A percentile compares a stretch with the other conserved stretches of the same genome.
Evolutionary conservation across 169 alveolate species (phyloP).

Genomic region (Besnoitia besnoiti): DNA sequence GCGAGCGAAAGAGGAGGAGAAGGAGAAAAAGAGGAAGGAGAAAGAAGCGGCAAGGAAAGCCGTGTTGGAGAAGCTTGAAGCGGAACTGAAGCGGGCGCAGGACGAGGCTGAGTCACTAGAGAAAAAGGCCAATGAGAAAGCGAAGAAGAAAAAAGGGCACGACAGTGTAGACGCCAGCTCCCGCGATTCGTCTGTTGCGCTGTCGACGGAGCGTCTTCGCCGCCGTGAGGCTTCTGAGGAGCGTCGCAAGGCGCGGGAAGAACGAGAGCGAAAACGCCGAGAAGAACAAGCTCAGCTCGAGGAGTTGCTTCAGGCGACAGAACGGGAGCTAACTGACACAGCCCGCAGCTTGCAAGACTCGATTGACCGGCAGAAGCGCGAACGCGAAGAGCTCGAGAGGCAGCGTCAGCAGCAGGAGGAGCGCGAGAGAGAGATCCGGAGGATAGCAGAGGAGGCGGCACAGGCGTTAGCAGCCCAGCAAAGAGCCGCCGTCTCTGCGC

Average conservation of each 20-base stretch:
- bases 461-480: not conserved
- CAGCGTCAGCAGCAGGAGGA: not conserved
- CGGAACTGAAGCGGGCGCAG: not conserved
- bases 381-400: not conserved
- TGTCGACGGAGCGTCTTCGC: not conserved
- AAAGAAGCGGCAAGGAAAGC: not conserved
- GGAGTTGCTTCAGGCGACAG: not conserved
- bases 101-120: not conserved
- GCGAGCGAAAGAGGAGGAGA: not conserved
- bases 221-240: not conserved
- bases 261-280: not conserved
- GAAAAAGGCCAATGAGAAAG: not conserved
- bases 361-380: not conserved
- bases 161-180: not conserved
- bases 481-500: not conserved
- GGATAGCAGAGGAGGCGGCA: not conserved
- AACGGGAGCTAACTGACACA: not conserved
- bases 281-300: not conserved
- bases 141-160: not conserved
- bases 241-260: constrained; percentile 31
- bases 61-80: not conserved
- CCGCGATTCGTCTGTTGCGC: not conserved
- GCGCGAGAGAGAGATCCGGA: not conserved
- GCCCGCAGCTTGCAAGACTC: constrained; percentile 15
- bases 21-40: not conserved